These are phyloP conservation scores for Saccharum hybrid DNA, from an alignment of 202 grass and related monocot genomes.

Conservation along the genomic window DNA sequence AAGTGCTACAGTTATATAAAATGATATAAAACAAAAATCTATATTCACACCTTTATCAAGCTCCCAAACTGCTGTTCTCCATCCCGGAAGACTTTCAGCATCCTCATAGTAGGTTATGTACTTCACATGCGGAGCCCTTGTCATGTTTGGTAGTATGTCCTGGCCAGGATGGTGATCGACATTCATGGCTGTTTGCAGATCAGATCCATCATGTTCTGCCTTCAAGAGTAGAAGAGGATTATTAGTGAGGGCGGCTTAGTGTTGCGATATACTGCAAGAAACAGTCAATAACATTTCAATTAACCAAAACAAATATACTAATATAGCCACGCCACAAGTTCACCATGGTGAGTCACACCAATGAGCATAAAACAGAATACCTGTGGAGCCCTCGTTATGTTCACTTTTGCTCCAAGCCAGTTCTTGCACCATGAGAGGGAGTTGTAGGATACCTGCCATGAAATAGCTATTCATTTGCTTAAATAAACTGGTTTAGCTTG, in stretches of 20 bases:
- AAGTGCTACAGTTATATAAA: slow-evolving; percentile 23
- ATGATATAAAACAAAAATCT: slow-evolving; percentile 25
- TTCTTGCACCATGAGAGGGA: slow-evolving; percentile 97
- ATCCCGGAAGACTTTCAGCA: slow-evolving; percentile 85
- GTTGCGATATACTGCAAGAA: slow-evolving; percentile 16
- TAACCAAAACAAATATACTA: slow-evolving; percentile 15
- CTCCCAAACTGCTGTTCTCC: slow-evolving; percentile 96
- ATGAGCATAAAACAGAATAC: slow-evolving; percentile 48
- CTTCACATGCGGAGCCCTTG: slow-evolving; percentile 72
- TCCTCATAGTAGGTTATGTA: slow-evolving; percentile 98
- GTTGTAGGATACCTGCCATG: slow-evolving; percentile 82
- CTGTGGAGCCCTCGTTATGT: slow-evolving; percentile 93
- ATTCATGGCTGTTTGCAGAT: slow-evolving; percentile 82
- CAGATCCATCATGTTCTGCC: slow-evolving; percentile 93
- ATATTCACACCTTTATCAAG: slow-evolving; percentile 80
- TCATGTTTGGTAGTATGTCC: slow-evolving; percentile 85
- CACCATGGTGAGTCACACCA: slow-evolving; percentile 7
- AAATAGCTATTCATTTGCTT: slow-evolving; percentile 38
- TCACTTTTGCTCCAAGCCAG: slow-evolving; percentile 94
- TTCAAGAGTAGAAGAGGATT: slow-evolving; percentile 41
- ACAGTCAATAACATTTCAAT: slow-evolving; percentile 20
- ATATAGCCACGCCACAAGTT: slow-evolving; percentile 21
- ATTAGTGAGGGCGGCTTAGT: slow-evolving; percentile 10
- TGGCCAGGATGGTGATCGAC: slow-evolving; percentile 56
- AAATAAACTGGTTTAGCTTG: slow-evolving; percentile 32